Conservation (phyloP, 805 yeast species). For the Cyberlindnera petersonii region DNA sequence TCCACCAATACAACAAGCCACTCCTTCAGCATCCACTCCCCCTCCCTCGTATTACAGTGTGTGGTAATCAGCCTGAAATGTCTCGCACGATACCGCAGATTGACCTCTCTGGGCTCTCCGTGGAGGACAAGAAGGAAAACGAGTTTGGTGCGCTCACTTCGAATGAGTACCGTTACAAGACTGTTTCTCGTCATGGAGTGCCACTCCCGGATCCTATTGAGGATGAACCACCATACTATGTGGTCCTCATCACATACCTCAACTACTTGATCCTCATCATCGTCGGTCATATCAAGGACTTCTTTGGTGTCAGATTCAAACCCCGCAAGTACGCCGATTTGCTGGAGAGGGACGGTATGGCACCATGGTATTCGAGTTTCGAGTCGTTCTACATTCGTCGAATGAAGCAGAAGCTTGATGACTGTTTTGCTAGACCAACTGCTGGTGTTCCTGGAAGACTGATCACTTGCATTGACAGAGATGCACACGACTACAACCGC, state of each 20-base stretch:
- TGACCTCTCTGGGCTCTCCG: slow-evolving; percentile 31
- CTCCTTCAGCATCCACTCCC: too few species aligned
- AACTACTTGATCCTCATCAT: slow-evolving; percentile 80
- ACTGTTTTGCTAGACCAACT: slow-evolving; percentile 94
- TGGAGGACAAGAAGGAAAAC: slow-evolving; percentile 43
- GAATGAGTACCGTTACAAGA: slow-evolving; percentile 57
- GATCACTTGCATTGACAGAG: slow-evolving; percentile 76
- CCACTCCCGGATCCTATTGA: slow-evolving; percentile 57
- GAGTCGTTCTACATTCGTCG: slow-evolving; percentile 93
- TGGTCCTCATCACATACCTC: slow-evolving; percentile 77
- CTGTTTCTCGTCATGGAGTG: slow-evolving; percentile 50
- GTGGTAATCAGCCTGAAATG: slow-evolving; percentile 14
- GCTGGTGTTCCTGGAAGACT: slow-evolving; percentile 96
- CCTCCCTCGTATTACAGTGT: too few species aligned
- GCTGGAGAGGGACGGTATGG: slow-evolving; percentile 79
- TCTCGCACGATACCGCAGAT: slow-evolving; percentile 32
- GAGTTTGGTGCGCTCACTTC: slow-evolving; percentile 75
- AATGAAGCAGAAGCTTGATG: slow-evolving; percentile 85
- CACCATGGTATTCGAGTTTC: slow-evolving; percentile 93
- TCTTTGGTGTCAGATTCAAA: slow-evolving; percentile 70
- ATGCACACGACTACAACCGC: slow-evolving; percentile 58
- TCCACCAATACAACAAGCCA: too few species aligned
- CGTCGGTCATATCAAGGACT: slow-evolving; percentile 89
- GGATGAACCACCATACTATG: slow-evolving; percentile 85
- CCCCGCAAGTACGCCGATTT: slow-evolving; percentile 63